Base-by-base conservation (phyloP, 169 alveolate species). In the Besnoitia besnoiti region DNA sequence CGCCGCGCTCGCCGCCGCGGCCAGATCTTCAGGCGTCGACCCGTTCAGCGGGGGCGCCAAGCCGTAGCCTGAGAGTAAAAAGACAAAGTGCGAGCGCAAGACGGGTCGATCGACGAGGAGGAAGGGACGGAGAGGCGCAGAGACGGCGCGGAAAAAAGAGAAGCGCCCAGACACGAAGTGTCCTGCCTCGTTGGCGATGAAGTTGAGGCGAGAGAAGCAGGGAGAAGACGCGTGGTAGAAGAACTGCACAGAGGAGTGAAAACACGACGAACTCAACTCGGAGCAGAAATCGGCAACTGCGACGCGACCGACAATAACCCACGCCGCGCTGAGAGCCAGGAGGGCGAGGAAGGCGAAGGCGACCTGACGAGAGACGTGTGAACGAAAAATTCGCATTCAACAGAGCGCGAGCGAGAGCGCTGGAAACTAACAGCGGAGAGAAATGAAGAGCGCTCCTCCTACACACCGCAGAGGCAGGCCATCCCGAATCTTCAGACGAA, bases 41-140 rank as follows among this genome's bases (percentile, higher is more conserved):
- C 87, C 59, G 37, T 77, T 77, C 87, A 77, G 55, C 55, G 87
- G 61, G 4, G 87, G 87, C 14, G 87, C 87, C 1, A 77, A 16
- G 30, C 87, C 87, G 55, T 77, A 77, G 4, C 87, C 87, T 77
- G 87, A 19, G 30, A 35, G 47, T 37, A 21, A 0, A 37, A 35
- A 42, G 37, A 42, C 4, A 37, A 67, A 5, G 42, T 10, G 14
- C 10, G 2, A 42, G 24, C 19, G 80, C 10, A n/a, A 16, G 39
- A 19, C 24, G 8, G 44, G 19, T 16, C 19, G 4, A 7, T 2
- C 10, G 80, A 67, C 42, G n/a, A 67, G 44, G n/a, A 67, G 80
- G 2, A 16, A 16, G 46, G n/a, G 44, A 7, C 3, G n/a, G 24
- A 1, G 24, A 67, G 46, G 12, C 44, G 46, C 0, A 67, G 80